These are phyloP conservation scores for Oryza coarctata DNA, from an alignment of 176 grass and related monocot species.

Conservation along the genomic window DNA sequence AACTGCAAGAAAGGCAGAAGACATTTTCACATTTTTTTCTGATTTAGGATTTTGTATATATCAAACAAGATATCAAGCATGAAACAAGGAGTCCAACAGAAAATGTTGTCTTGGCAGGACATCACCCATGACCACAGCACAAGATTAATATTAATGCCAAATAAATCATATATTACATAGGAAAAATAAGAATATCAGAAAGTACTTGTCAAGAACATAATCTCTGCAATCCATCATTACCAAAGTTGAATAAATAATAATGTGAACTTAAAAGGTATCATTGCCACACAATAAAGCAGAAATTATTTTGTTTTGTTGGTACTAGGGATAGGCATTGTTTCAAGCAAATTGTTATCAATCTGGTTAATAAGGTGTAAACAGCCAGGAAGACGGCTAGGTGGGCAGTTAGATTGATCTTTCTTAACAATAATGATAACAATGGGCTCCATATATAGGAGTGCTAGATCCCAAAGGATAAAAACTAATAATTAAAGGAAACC, in stretches of 20 bases:
- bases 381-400: background rate
- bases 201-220: background rate
- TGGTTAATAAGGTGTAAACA: background rate
- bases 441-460: background rate
- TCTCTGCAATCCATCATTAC: background rate
- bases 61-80: background rate
- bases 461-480: background rate
- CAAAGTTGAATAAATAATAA: background rate
- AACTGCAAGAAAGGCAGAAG: constrained; percentile 47
- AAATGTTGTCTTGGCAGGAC: background rate
- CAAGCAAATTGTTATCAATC: background rate
- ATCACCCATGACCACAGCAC: background rate
- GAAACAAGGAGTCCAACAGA: background rate
- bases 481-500: background rate
- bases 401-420: background rate
- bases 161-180: background rate
- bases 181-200: background rate
- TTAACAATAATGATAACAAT: background rate
- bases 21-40: background rate
- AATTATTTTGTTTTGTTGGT: background rate
- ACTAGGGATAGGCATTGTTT: background rate
- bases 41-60: background rate
- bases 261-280: background rate
- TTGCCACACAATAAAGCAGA: background rate
- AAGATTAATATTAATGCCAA: background rate